Conservation (phyloP, 2,329 filamentous ascomycete species). For the Sodiomyces alkalinus region DNA sequence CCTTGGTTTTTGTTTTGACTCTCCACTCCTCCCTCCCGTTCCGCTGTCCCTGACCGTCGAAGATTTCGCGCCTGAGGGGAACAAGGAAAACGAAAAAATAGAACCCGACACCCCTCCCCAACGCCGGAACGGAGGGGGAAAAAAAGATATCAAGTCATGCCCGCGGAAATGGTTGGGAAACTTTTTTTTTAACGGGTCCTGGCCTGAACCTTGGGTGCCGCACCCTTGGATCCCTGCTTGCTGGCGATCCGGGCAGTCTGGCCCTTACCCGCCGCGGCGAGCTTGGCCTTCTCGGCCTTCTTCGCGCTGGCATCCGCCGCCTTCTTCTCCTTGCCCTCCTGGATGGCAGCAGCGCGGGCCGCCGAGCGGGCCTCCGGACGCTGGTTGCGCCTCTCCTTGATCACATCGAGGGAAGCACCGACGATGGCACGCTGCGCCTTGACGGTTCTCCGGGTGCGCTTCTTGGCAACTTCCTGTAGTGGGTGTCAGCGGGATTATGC, state of each 20-base stretch:
- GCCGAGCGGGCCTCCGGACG: constrained; percentile 92
- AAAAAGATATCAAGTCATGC: neutral
- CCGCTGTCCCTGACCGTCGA: too few relatives aligned
- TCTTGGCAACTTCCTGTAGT: constrained; percentile 95
- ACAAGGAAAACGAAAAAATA: too few relatives aligned
- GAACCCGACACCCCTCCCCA: neutral
- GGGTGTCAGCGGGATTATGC: constrained; percentile 20
- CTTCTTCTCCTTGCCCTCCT: constrained; percentile 99
- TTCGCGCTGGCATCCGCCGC: constrained; percentile 71
- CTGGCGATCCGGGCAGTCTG: constrained; percentile 67
- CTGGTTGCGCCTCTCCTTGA: constrained; percentile 95
- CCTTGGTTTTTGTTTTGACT: too few relatives aligned
- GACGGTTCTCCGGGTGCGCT: constrained; percentile 93
- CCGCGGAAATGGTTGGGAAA: neutral
- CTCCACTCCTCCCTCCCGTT: too few relatives aligned
- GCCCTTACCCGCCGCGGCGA: constrained; percentile 64
- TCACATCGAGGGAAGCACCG: constrained; percentile 97
- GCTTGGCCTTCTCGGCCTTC: constrained; percentile 99
- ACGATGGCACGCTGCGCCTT: constrained; percentile 99
- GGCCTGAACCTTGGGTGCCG: constrained; percentile 69
- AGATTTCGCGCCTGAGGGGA: too few relatives aligned
- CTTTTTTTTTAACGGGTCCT: constrained; percentile 58
- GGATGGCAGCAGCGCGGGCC: constrained; percentile 79
- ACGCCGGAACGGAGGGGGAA: neutral
- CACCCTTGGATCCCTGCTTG: constrained; percentile 96